Evolutionary conservation across 2,329 filamentous ascomycete genomes (phyloP), one percentile per base, ranked within the genome.

Genomic region (Aspergillus fischeri): DNA sequence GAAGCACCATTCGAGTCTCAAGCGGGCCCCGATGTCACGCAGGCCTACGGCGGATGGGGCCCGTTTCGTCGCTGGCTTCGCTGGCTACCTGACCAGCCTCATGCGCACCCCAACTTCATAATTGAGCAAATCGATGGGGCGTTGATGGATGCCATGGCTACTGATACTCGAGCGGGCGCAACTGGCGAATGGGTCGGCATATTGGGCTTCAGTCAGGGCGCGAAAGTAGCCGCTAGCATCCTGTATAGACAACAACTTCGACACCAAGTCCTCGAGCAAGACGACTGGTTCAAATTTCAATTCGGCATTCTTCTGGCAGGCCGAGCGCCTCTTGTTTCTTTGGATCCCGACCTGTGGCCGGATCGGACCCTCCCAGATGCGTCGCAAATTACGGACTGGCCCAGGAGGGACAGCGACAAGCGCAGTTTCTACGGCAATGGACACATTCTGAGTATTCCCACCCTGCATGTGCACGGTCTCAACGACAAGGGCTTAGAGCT

Each of bases 381-480:
- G 2, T 17, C 14, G 41, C 41, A 44, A n/a, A 20, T 44, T 20
- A 44, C 41, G n/a, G 11, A n/a, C 20, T 44, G n/a, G 41, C 17
- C 7, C 17, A 44, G 4, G 35, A 41, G 35, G 41, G 14, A 20
- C 17, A n/a, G 17, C 2, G 41, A 20, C n/a, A 20, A 8, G 41
- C 14, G 17, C 17, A 20, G 41, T 27, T 27, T 27, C 25, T 27
- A 27, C 25, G 41, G 11, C 11, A 44, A 45, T 10, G 35, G 24
- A 42, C 42, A 57, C 14, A 10, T 83, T 25, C 67, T 88, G 56
- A 74, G 68, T 28, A 63, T 85, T 49, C 86, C 86, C 29, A 88
- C 87, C 0, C 70, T 90, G 4, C 87, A 90, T 73, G 85, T 90
- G 1, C 87, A 90, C 73, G 87, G 88, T 0, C 63, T 85, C 59